Conservation (phyloP, 352 stramenopile species). For the Plasmopara halstedii region DNA sequence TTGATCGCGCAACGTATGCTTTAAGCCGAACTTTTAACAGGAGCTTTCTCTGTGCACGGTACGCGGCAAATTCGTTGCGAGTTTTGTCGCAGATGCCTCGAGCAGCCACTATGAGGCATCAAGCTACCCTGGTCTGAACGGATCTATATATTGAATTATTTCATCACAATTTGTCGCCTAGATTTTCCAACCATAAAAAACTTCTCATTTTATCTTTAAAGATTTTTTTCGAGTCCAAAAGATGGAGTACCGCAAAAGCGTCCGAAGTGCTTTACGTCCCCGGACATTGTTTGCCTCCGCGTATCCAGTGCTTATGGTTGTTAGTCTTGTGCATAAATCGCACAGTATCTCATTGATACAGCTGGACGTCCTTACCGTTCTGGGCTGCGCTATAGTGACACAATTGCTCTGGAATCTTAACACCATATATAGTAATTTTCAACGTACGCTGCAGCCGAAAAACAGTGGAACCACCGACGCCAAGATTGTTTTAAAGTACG, state of each 20-base stretch:
- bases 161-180: too few species aligned
- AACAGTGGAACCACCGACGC: constrained; percentile 19
- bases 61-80: too few species aligned
- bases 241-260: constrained; percentile 62
- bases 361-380: constrained; percentile 27
- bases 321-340: constrained; percentile 42
- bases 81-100: too few species aligned
- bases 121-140: too few species aligned
- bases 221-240: too few species aligned
- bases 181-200: too few species aligned
- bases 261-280: constrained; percentile 43
- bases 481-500: constrained; percentile 65
- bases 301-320: constrained; percentile 39
- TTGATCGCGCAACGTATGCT: too few species aligned
- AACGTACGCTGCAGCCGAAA: constrained; percentile 44
- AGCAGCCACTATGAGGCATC: too few species aligned
- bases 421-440: constrained; percentile 62
- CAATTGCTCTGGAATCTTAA: constrained; percentile 71
- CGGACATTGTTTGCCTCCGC: constrained; percentile 52
- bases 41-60: too few species aligned
- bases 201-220: too few species aligned
- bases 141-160: too few species aligned
- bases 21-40: too few species aligned
- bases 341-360: constrained; percentile 30
- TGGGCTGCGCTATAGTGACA: constrained; percentile 47